These are phyloP conservation scores for Fraxinus nigra DNA, from an alignment of 305 asterid species.

Conservation along the genomic window DNA sequence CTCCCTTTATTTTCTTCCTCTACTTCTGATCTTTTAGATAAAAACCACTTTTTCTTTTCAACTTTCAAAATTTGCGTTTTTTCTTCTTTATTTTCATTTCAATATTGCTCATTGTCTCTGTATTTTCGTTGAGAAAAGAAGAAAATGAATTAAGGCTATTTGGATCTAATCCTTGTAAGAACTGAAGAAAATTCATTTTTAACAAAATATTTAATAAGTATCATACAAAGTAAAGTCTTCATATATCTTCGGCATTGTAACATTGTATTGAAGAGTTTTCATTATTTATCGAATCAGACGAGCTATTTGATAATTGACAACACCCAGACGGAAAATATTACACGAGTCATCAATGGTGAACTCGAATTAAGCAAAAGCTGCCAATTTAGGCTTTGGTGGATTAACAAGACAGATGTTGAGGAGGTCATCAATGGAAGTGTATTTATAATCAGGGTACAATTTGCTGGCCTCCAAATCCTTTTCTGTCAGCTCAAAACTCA, in stretches of 20 bases:
- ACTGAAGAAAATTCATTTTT: background rate
- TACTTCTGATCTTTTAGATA: background rate
- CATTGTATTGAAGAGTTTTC: background rate
- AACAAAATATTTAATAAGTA: background rate
- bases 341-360: background rate
- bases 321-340: background rate
- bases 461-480: conserved; percentile 34
- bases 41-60: background rate
- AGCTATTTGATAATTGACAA: background rate
- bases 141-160: background rate
- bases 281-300: background rate
- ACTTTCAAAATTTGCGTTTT: background rate
- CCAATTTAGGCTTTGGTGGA: conserved; percentile 35
- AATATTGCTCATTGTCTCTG: background rate
- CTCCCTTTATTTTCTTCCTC: background rate
- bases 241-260: background rate
- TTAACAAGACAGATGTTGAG: conserved; percentile 33
- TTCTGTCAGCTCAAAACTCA: conserved; percentile 30
- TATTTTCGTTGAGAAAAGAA: no score
- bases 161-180: background rate
- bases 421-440: conserved; percentile 30
- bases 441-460: conserved; percentile 34
- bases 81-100: background rate
- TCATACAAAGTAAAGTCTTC: background rate
- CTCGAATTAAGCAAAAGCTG: conserved; percentile 23